These are phyloP conservation scores for Abrus precatorius DNA, from an alignment of 306 rosid species.

Conservation along the genomic window DNA sequence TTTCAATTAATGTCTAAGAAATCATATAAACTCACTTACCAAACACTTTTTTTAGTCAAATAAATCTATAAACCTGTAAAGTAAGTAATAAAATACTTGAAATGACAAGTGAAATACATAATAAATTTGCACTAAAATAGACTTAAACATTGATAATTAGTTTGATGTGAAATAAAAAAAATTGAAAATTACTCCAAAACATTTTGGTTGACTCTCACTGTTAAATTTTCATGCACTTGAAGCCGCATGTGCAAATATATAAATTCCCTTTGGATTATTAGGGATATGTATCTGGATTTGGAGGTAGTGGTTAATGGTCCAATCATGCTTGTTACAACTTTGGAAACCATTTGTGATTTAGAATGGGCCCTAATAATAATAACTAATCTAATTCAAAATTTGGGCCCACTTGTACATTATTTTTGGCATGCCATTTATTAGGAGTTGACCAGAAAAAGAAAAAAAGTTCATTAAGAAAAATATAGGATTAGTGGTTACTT, in stretches of 20 bases:
- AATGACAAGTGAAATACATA: too few species aligned
- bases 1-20: too few species aligned
- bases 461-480: not conserved
- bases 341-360: conserved; percentile 29
- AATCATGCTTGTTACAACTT: conserved; percentile 28
- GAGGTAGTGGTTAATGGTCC: conserved; percentile 14
- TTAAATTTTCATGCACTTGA: not conserved
- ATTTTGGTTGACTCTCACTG: not conserved
- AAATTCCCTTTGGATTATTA: not conserved
- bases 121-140: not conserved
- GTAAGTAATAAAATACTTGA: not conserved
- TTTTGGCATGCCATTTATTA: not conserved
- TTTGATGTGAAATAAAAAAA: not conserved
- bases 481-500: not conserved
- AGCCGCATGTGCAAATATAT: conserved; percentile 29
- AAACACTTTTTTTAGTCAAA: not conserved
- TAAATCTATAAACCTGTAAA: not conserved
- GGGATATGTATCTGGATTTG: conserved; percentile 25
- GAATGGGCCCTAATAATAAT: conserved; percentile 28
- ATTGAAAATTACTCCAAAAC: not conserved
- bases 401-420: not conserved
- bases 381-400: not conserved
- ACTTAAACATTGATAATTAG: not conserved
- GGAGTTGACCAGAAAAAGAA: too few species aligned
- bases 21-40: too few species aligned